Base-by-base conservation (phyloP, 2,329 filamentous ascomycete species). In the Fusarium sp. region DNA sequence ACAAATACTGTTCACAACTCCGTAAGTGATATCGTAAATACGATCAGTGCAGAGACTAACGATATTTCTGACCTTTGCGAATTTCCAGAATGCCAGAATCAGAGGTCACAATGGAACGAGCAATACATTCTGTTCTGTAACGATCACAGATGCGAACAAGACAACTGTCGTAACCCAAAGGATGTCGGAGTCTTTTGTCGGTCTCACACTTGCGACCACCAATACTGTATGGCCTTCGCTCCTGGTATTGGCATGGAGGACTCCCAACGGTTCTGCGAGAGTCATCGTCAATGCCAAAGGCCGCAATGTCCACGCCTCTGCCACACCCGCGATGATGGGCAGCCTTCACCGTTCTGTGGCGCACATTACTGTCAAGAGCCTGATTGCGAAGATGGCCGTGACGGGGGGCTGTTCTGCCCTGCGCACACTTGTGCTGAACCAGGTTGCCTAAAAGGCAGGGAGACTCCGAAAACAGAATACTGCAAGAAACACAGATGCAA, bases 401-500 rank as follows among this genome's bases (percentile, higher is more conserved):
- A 68, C 8, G 63, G 42, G 4, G 72, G 60, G 4, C 55, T 55
- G 2, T 63, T 72, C 55, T 79, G 77, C 54, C 63, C 57, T n/a
- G 61, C 68, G 11, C 77, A 79, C 53, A 75, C 74, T 34, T 79
- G 77, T 47, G 48, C 43, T 16, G 74, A 75, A 41, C 48, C 55
- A 13, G 72, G 71, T 18, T 79, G 77, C 42, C n/a, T 53, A 13
- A 67, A 70, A 49, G 70, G 74, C 1, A 59, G 49, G 21, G 59
- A 55, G 14, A 43, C 21, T 23, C 41, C 46, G 5, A 57, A 21
- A 27, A 47, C 57, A 4, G 57, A 60, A 16, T 71, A 69, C 53
- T 79, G 77, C 60, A 72, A 72, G 56, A 57, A 72, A 14, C 77
- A 79, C 43, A 66, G 60, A 40, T 79, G 77, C 23, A 66, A 59